A percentile compares a stretch with the other conserved stretches of the same genome.
These are phyloP conservation scores for Seiridium unicorne DNA, from an alignment of 2,329 filamentous ascomycete species.

Conservation along the genomic window DNA sequence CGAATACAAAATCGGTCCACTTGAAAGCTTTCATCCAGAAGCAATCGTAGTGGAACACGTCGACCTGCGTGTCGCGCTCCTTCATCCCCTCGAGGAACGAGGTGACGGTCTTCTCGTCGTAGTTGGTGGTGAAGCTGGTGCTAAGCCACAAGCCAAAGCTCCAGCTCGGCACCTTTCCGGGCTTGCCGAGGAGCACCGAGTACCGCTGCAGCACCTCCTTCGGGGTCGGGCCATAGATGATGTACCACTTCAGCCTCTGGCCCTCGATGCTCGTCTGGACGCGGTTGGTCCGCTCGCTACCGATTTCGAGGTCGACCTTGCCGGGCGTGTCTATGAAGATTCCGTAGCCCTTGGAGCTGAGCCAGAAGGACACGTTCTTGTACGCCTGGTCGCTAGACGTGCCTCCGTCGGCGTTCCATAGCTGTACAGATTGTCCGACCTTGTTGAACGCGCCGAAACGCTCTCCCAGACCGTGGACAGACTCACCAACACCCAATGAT, in stretches of 20 bases:
- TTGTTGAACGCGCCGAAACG: constrained; percentile 76
- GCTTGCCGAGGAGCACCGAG: constrained; percentile 63
- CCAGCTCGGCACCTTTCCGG: constrained; percentile 67
- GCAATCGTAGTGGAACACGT: constrained; percentile 75
- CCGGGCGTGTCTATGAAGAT: constrained; percentile 73
- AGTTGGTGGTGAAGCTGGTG: constrained; percentile 73
- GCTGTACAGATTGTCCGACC: constrained; percentile 66
- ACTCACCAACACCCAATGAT: constrained; percentile 57
- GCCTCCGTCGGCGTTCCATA: constrained; percentile 65
- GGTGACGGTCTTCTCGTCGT: constrained; percentile 67
- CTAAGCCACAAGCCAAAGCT: constrained; percentile 76
- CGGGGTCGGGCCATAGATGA: constrained; percentile 69
- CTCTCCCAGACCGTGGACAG: constrained; percentile 73
- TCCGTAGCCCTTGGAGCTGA: constrained; percentile 72
- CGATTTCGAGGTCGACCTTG: constrained; percentile 69
- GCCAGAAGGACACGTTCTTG: constrained; percentile 70
- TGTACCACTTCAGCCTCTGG: constrained; percentile 70
- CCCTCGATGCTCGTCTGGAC: constrained; percentile 69
- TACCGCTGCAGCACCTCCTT: constrained; percentile 71
- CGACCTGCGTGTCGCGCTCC: constrained; percentile 61
- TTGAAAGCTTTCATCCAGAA: constrained; percentile 77
- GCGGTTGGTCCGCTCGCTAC: constrained; percentile 69
- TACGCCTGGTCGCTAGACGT: constrained; percentile 70
- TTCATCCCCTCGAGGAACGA: constrained; percentile 69
- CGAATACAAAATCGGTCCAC: constrained; percentile 75